A percentile compares a stretch with the other conserved stretches of the same genome.
Evolutionary conservation across 345 rosid species (phyloP).

Genomic region (Durio zibethinus): DNA sequence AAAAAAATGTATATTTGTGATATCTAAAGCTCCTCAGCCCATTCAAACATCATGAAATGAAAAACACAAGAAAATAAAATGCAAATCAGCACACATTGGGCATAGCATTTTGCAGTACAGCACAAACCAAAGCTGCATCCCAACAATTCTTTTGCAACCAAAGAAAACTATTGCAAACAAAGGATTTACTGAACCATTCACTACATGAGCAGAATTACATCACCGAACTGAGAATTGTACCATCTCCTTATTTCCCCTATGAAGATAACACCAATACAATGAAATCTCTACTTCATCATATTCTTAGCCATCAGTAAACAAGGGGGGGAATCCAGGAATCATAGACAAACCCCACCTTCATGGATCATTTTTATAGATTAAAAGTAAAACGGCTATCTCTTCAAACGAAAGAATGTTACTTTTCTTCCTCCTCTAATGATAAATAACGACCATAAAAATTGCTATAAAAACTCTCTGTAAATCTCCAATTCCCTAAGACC

Average conservation of each 20-base stretch:
- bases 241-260: not conserved
- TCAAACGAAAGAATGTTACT: not conserved
- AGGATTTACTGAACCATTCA: not conserved
- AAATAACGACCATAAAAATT: not conserved
- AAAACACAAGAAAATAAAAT: not conserved
- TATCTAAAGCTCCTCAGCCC: not conserved
- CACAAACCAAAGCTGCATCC: not conserved
- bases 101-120: slow-evolving; percentile 7
- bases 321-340: not conserved
- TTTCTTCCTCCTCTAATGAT: not conserved
- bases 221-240: not conserved
- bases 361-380: not conserved
- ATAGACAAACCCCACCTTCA: not conserved
- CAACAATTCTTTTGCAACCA: slow-evolving; percentile 5
- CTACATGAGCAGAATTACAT: not conserved
- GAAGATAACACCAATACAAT: not conserved
- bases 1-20: not conserved
- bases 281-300: not conserved
- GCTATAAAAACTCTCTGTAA: not conserved
- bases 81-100: not conserved
- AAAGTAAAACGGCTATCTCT: not conserved
- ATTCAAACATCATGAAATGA: not conserved
- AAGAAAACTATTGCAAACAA: not conserved
- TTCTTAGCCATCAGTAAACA: not conserved
- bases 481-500: not conserved